phyloP scores from a whole-genome alignment of 768 basidiomycete species.

The Mycena vulgaris region DNA sequence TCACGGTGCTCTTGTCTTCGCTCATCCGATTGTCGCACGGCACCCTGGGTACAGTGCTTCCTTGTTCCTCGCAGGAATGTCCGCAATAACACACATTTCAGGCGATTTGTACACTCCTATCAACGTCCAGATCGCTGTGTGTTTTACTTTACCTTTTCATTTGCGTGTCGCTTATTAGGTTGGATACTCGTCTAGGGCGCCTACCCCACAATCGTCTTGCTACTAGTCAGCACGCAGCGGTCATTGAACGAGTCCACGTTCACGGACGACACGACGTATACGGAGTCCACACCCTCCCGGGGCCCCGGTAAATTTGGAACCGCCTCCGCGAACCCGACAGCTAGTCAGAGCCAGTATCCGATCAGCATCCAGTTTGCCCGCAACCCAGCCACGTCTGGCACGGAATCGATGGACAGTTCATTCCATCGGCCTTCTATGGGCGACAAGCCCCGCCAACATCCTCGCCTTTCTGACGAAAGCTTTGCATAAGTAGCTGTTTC shows the following conservation, averaged over 20 bases:
- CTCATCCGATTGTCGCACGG: constrained; percentile 31
- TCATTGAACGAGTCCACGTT: constrained; percentile 32
- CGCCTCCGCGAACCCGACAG: background rate
- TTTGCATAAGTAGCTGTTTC: constrained; percentile 12
- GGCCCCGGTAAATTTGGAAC: background rate
- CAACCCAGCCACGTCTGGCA: constrained; percentile 11
- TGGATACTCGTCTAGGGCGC: constrained; percentile 13
- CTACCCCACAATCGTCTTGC: constrained; percentile 32
- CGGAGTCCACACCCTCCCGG: background rate
- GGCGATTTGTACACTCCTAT: constrained; percentile 26
- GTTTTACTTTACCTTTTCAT: background rate
- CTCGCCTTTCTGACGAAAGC: constrained; percentile 29
- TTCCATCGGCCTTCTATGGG: background rate
- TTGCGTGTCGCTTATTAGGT: background rate
- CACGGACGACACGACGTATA: background rate
- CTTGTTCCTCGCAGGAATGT: background rate
- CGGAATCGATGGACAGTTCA: background rate
- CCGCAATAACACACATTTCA: background rate
- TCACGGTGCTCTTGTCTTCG: constrained; percentile 2
- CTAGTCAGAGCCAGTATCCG: background rate
- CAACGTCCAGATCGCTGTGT: constrained; percentile 27
- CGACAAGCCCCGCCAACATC: background rate
- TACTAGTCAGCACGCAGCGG: constrained; percentile 32
- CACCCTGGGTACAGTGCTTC: background rate
- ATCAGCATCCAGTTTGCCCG: constrained; percentile 14